Evolutionary conservation across 2,329 filamentous ascomycete genomes (phyloP), one percentile per base, ranked within the genome.

Genomic region (Pyrenophora tritici-repentis): DNA sequence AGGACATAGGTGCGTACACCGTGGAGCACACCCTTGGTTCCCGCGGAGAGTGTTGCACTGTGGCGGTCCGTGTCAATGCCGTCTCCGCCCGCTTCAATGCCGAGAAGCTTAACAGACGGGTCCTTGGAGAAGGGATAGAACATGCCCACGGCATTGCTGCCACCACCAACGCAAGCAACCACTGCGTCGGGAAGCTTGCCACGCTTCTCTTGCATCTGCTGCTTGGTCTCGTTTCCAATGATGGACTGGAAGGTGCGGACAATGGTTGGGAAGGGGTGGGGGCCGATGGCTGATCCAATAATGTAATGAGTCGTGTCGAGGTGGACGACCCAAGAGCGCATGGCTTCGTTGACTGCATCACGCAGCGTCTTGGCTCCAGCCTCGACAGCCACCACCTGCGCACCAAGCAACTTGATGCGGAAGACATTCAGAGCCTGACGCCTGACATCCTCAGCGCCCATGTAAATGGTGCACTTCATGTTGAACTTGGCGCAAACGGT

Each of bases 401-500:
- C 94, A 53, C 94, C 94, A 5, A 99, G 87, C 9, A 99, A 83
- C 75, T 95, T 94, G 84, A 99, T 99, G 37, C 94, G 89, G 85
- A 99, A 99, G 33, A 99, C 94, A 75, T 99, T 99, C 51, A 99
- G 82, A 2, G 94, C 93, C 75, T 99, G 94, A 63, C 94, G 87
- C 51, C 94, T 88, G 44, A 97, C 94, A 69, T 99, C 94, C 78
- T 99, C 94, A 39, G 92, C 91, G 66, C 94, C 94, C 94, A 99
- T 99, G 78, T 92, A 99, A 47, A 99, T 89, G 24, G 91, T 96
- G 73, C 94, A 99, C 73, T 93, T 88, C 92, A 99, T 93, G 70
- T 91, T 91, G 68, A 99, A 97, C 78, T 97, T 96, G 70, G 94
- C 94, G 68, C 94, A 97, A 18, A 97, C 91, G 0, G 94, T 99